These are phyloP conservation scores for Magnolia changhungtana DNA, from an alignment of 164 flowering plant genomes.

Conservation along the genomic window DNA sequence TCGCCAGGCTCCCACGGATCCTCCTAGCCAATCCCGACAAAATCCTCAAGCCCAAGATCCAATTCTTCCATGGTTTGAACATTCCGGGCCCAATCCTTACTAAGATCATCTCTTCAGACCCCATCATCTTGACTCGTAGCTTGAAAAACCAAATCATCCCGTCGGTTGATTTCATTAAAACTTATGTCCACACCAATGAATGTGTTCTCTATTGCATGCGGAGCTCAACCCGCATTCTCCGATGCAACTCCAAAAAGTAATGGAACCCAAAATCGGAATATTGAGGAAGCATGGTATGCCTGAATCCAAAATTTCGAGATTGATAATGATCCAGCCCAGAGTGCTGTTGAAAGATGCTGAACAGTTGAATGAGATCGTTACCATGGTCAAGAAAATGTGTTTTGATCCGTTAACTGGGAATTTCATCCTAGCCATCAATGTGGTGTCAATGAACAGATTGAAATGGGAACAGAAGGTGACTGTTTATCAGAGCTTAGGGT, in stretches of 20 bases:
- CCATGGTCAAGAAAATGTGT: neutral
- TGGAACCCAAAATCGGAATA: neutral
- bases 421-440: neutral
- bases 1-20: neutral
- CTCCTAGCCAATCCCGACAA: neutral
- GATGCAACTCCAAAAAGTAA: neutral
- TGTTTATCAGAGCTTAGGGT: neutral
- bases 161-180: neutral
- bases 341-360: neutral
- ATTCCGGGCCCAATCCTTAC: neutral
- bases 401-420: neutral
- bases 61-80: neutral
- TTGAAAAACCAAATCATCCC: neutral
- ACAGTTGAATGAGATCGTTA: conserved; percentile 3
- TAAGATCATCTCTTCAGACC: neutral
- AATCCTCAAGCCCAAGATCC: neutral
- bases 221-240: neutral
- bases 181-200: neutral
- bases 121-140: neutral
- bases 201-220: neutral
- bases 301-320: neutral
- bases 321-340: neutral
- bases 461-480: neutral
- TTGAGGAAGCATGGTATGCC: neutral
- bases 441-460: neutral